Evolutionary conservation across 192 early-diverging fungal species (phyloP), one percentile per base, ranked within the genome.

Genomic region (Phlyctochytrium arcticum): DNA sequence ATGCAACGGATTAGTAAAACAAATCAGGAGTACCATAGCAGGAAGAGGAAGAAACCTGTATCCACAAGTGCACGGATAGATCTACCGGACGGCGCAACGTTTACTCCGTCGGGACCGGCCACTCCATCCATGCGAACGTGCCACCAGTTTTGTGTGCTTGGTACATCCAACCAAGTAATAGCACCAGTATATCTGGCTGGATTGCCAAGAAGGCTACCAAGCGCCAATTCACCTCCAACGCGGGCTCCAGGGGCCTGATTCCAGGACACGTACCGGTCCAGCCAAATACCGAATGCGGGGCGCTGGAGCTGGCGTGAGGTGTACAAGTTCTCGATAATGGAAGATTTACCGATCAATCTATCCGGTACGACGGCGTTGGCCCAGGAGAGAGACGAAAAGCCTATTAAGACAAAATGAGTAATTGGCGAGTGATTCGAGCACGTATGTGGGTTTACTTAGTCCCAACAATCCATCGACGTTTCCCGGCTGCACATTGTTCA

Each of bases 381-480:
- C 50, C 59, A 62, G 0, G 67, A 69, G 5, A 69, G 59, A 4
- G 58, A 49, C n/a, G 67, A 69, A 59, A 69, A 69, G 27, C 67
- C 59, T 69, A 17, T 29, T 23, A 48, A 57, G 12, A 23, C n/a
- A 3, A 8, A 51, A 4, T 30, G n/a, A 29, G 21, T 26, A 32
- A n/a, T 31, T 9, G 32, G 56, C n/a, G 17, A 26, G 32, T 19
- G 17, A 29, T 3, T 39, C 15, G 33, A n/a, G 12, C 5, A n/a
- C 15, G 36, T 26, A n/a, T 19, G 17, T 12, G 8, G 8, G 35
- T 57, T 33, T 42, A 68, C 66, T 60, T 30, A 68, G 35, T 10
- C 67, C 67, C 12, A 69, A 32, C 58, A 69, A 39, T 30, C 67
- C 67, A 36, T 69, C 67, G n/a, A 69, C 53, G 23, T 54, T 19